A percentile compares a stretch with the other conserved stretches of the same genome.
These are phyloP conservation scores for Hyphopichia pseudoburtonii DNA, from an alignment of 1,139 yeast species.

Conservation along the genomic window DNA sequence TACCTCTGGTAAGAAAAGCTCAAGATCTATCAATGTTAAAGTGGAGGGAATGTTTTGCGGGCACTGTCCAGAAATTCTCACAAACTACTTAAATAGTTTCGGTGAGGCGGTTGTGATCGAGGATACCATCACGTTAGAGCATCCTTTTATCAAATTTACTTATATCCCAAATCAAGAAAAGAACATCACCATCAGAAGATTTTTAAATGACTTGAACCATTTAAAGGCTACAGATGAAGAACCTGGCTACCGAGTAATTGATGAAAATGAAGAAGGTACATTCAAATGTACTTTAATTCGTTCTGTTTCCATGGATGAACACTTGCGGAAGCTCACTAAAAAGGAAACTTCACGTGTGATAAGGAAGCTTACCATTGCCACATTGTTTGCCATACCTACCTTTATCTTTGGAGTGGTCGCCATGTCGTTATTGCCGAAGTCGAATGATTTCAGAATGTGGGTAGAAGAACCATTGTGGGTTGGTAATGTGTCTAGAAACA, in stretches of 20 bases:
- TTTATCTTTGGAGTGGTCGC: constrained; percentile 67
- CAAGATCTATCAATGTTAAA: constrained; percentile 56
- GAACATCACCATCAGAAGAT: constrained; percentile 49
- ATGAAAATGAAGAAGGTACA: constrained; percentile 22
- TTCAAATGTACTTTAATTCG: constrained; percentile 58
- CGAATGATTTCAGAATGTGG: constrained; percentile 49
- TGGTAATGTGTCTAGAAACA: constrained; percentile 60
- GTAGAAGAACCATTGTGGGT: constrained; percentile 62
- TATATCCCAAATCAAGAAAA: constrained; percentile 57
- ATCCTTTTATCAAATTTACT: constrained; percentile 62
- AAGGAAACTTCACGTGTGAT: constrained; percentile 50
- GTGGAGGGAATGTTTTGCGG: constrained; percentile 73
- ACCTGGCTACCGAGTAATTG: constrained; percentile 20
- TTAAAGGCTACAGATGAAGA: constrained; percentile 30
- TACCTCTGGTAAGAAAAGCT: constrained; percentile 42
- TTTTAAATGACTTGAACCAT: constrained; percentile 49
- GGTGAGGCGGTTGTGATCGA: constrained; percentile 61
- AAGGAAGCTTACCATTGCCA: constrained; percentile 48
- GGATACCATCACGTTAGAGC: constrained; percentile 52
- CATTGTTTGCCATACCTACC: constrained; percentile 63
- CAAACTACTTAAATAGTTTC: constrained; percentile 46
- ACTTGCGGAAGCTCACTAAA: constrained; percentile 50
- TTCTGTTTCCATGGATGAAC: constrained; percentile 62
- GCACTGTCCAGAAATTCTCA: constrained; percentile 63
- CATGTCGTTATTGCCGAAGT: constrained; percentile 57